These are phyloP conservation scores for Suhomyces sp. DNA, from an alignment of 805 yeast genomes.

Conservation along the genomic window DNA sequence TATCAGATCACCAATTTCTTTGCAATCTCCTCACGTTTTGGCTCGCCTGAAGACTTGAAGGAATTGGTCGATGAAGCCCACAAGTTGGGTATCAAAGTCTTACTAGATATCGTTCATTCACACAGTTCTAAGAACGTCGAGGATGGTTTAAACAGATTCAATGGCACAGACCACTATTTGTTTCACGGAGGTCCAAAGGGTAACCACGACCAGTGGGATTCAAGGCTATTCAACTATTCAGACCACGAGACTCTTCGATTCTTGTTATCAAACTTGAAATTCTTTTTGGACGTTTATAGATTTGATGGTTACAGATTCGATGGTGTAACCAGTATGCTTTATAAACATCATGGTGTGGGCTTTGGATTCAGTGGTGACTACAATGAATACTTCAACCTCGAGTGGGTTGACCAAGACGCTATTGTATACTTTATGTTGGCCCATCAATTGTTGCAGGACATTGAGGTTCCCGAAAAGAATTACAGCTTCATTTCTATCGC, in stretches of 20 bases:
- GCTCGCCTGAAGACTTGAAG: constrained; percentile 93
- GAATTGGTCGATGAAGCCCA: constrained; percentile 92
- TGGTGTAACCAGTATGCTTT: constrained; percentile 93
- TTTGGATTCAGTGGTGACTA: constrained; percentile 89
- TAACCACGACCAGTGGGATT: constrained; percentile 90
- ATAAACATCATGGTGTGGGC: constrained; percentile 89
- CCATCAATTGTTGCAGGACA: constrained; percentile 66
- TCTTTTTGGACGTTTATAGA: constrained; percentile 73
- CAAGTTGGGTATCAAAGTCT: constrained; percentile 76
- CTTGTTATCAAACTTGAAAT: constrained; percentile 78
- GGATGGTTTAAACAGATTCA: constrained; percentile 90
- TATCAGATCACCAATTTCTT: constrained; percentile 92
- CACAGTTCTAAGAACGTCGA: constrained; percentile 93
- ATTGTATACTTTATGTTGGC: constrained; percentile 85
- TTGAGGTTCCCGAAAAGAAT: constrained; percentile 35
- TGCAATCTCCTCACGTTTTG: constrained; percentile 86
- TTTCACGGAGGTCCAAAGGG: constrained; percentile 94
- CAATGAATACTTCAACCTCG: constrained; percentile 79
- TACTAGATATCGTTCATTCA: constrained; percentile 91
- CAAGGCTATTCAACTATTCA: constrained; percentile 90
- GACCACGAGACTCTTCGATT: constrained; percentile 88
- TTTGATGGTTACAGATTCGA: constrained; percentile 97
- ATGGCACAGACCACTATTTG: constrained; percentile 92
- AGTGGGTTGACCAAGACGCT: constrained; percentile 84
- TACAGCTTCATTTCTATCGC: constrained; percentile 73